Evolutionary conservation across 2,329 filamentous ascomycete species (phyloP).

Genomic region (Monosporascus sp.): DNA sequence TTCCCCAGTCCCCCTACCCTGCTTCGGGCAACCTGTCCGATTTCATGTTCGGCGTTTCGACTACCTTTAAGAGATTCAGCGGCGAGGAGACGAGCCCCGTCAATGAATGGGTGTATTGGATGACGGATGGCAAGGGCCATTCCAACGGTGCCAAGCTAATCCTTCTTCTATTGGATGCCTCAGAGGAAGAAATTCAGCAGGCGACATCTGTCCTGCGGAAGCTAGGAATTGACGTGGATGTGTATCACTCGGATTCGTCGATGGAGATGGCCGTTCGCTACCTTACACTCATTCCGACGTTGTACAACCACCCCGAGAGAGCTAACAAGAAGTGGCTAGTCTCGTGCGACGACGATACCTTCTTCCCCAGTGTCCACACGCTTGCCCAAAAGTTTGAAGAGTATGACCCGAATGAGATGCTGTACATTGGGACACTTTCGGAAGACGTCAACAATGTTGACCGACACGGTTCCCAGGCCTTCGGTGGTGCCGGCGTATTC

Average conservation of each 20-base stretch:
- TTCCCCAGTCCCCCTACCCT: conserved; percentile 46
- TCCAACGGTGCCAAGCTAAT: conserved; percentile 54
- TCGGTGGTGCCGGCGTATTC: conserved; percentile 60
- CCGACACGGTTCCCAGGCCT: conserved; percentile 58
- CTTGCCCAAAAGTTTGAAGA: conserved; percentile 46
- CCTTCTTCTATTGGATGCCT: conserved; percentile 49
- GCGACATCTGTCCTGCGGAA: conserved; percentile 40
- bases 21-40: conserved; percentile 48
- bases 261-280: conserved; percentile 56
- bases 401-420: conserved; percentile 46
- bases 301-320: conserved; percentile 48
- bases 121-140: conserved; percentile 49
- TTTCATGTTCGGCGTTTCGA: conserved; percentile 56
- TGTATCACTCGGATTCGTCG: conserved; percentile 47
- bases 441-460: conserved; percentile 57
- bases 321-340: conserved; percentile 53
- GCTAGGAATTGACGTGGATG: conserved; percentile 52
- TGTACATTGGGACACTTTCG: conserved; percentile 58
- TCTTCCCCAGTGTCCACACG: conserved; percentile 55
- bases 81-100: conserved; percentile 47
- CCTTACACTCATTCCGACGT: conserved; percentile 47
- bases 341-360: conserved; percentile 61
- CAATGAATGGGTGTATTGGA: conserved; percentile 56
- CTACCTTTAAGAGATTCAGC: conserved; percentile 50
- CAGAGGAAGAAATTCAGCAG: conserved; percentile 44